Evolutionary conservation across 2,329 filamentous ascomycete species (phyloP).

Genomic region (Sporothrix schenckii): DNA sequence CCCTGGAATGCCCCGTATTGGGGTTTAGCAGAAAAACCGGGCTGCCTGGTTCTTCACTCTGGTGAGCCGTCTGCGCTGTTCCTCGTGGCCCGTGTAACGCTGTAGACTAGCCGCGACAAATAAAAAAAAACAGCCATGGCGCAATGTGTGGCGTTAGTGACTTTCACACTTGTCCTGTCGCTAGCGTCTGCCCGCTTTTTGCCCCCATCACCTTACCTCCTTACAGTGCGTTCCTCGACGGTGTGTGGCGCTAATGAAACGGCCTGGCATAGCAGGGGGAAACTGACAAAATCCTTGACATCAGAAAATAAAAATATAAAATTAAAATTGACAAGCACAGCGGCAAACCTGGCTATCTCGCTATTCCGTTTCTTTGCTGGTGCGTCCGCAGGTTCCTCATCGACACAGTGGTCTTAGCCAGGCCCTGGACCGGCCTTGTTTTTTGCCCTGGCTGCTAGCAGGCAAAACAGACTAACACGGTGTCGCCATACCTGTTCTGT

Average conservation of each 20-base stretch:
- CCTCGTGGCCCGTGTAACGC: not conserved
- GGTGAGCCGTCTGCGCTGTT: not conserved
- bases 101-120: not conserved
- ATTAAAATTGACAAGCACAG: not conserved
- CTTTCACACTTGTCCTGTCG: not conserved
- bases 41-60: no score
- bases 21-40: no score
- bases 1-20: no score
- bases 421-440: not conserved
- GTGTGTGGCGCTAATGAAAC: conserved; percentile 30
- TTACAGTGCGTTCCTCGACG: conserved; percentile 28
- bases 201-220: conserved; percentile 23
- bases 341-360: not conserved
- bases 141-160: not conserved
- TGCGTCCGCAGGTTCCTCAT: not conserved
- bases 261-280: not conserved
- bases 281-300: not conserved
- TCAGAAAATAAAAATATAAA: not conserved
- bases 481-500: conserved; percentile 3
- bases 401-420: not conserved
- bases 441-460: not conserved
- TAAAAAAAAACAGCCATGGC: no score
- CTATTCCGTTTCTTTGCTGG: conserved; percentile 15
- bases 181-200: conserved; percentile 24
- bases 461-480: not conserved